Conservation (phyloP, 2,329 filamentous ascomycete species). For the Paraphaeosphaeria sporulosa region DNA sequence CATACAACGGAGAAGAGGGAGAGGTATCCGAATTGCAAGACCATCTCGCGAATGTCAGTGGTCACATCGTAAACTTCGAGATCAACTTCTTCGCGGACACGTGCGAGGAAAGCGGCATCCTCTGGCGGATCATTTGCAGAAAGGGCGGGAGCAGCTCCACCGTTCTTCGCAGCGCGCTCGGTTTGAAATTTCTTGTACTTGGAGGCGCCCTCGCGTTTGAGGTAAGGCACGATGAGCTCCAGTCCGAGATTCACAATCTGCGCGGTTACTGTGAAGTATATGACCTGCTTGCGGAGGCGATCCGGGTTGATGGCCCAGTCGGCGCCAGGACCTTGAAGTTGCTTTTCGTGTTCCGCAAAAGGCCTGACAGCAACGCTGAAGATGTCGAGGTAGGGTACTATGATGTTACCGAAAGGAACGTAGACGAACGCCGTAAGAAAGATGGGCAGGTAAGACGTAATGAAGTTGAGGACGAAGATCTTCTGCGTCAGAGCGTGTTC, state of each 20-base stretch:
- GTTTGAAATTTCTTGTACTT: conserved; percentile 80
- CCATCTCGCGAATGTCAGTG: conserved; percentile 79
- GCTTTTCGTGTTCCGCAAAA: conserved; percentile 77
- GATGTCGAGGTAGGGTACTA: conserved; percentile 86
- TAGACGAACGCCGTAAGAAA: conserved; percentile 94
- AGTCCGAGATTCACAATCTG: conserved; percentile 87
- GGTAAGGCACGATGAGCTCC: conserved; percentile 83
- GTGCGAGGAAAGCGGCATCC: conserved; percentile 79
- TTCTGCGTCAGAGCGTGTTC: conserved; percentile 87
- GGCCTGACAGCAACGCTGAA: conserved; percentile 78
- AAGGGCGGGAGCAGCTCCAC: conserved; percentile 58
- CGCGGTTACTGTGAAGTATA: conserved; percentile 94
- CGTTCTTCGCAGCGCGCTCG: conserved; percentile 64
- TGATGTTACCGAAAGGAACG: conserved; percentile 83
- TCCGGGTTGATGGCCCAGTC: conserved; percentile 84
- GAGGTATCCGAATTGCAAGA: conserved; percentile 76
- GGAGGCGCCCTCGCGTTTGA: conserved; percentile 78
- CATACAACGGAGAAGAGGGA: conserved; percentile 92
- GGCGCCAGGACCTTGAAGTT: conserved; percentile 63
- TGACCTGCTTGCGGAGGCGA: conserved; percentile 87
- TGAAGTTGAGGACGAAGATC: conserved; percentile 95
- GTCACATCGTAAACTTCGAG: conserved; percentile 89
- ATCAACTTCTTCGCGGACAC: conserved; percentile 83
- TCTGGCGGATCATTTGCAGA: conserved; percentile 72
- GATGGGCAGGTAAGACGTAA: conserved; percentile 87